Evolutionary conservation across 2,329 filamentous ascomycete genomes (phyloP), one percentile per base, ranked within the genome.

Genomic region (Verticillium dahliae): DNA sequence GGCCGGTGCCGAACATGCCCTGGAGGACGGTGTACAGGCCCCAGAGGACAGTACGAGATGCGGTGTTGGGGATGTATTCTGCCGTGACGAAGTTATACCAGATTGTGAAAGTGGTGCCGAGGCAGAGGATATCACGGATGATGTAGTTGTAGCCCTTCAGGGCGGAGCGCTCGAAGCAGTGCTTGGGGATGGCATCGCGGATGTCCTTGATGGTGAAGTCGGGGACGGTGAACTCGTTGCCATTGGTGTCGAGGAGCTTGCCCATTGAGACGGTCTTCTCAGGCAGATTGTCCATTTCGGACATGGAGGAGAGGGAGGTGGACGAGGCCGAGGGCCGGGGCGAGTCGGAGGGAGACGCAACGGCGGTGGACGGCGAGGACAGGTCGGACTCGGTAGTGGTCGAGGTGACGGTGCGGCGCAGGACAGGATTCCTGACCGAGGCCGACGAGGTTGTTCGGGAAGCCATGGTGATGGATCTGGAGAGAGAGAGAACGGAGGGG

Each of bases 191-290:
- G 74, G 95, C 95, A 78, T 97, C 90, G 72, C 92, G 89, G 74
- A 99, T 94, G 74, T 99, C 86, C 83, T 97, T 97, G 85, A 99
- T 96, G 73, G 92, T 96, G 82, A 90, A 99, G 78, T 98, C 89
- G 68, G 95, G 95, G 61, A 96, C 84, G 76, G 91, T 83, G 81
- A 99, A 99, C 72, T 92, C 85, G 77, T 98, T 97, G 77, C 95
- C 95, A 75, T 96, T 94, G 13, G 92, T 94, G 79, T 99, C 93
- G 66, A 95, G 71, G 68, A 99, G 85, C 74, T 88, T 86, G 69
- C 85, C 86, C 68, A 84, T 22, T 22, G 18, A 87, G 67, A 68
- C 65, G 60, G 70, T 60, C 62, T 79, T 76, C 68, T 79, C 79
- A 37, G 73, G 71, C 67, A 82, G 80, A 61, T 82, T 85, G 54